These are phyloP conservation scores for Piper longum DNA, from an alignment of 164 flowering plant genomes.

Conservation along the genomic window DNA sequence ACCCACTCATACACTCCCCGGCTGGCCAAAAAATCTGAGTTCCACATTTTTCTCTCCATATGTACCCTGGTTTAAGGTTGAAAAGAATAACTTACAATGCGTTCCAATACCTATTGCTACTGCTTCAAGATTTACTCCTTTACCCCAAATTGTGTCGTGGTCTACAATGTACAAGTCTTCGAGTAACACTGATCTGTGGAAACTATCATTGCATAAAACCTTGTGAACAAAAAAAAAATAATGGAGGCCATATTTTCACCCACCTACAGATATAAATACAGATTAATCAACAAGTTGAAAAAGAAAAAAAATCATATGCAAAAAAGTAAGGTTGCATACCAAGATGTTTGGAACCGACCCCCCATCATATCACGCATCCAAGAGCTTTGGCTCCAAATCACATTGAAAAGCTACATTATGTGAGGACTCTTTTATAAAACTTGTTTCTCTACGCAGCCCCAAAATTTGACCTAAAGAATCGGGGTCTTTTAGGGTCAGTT, in stretches of 20 bases:
- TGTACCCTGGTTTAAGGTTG: conserved; percentile 15
- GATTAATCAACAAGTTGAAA: conserved; percentile 1
- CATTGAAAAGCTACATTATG: no score
- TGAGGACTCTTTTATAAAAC: conserved; percentile 10
- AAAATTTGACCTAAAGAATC: conserved; percentile 4
- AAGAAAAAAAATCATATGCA: no score
- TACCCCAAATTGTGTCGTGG: conserved; percentile 10
- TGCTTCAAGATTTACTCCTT: conserved; percentile 9
- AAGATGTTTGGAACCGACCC: no score
- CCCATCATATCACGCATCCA: no score
- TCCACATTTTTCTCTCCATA: conserved; percentile 6
- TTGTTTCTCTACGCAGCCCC: conserved; percentile 12
- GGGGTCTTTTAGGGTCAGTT: conserved; percentile 13
- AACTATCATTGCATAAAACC: conserved; percentile 8
- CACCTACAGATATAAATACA: conserved; percentile 3
- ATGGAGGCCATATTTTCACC: conserved; percentile 9
- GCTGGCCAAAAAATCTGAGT: conserved; percentile 6
- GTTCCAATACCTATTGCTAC: conserved; percentile 8
- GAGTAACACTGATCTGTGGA: conserved; percentile 6
- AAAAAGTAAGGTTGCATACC: no score
- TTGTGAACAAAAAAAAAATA: conserved; percentile 9
- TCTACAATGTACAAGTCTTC: conserved; percentile 18
- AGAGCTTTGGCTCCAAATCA: no score
- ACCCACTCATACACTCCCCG: not conserved
- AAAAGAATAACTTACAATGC: conserved; percentile 3